Percentiles rank a stretch among this genome's conserved stretches.
Evolutionary conservation across 2,329 filamentous ascomycete genomes (phyloP).

Genomic region (Sclerotinia trifoliorum): DNA sequence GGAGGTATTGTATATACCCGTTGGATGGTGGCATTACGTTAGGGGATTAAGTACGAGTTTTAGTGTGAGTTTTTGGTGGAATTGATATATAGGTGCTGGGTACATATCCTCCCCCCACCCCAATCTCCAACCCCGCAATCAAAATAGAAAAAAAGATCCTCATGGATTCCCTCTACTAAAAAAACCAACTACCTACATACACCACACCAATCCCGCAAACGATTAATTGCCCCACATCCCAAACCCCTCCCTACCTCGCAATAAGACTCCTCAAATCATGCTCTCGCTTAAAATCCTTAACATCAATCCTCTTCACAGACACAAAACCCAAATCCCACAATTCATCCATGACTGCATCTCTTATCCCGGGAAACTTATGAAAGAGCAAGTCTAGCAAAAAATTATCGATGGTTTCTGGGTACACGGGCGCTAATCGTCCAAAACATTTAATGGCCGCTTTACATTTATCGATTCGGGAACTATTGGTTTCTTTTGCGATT

Average conservation of each 20-base stretch:
- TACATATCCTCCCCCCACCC: too few species aligned
- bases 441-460: constrained; percentile 8
- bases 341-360: constrained; percentile 5
- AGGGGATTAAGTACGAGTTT: constrained; percentile 81
- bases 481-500: not conserved
- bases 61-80: constrained; percentile 98
- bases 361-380: not conserved
- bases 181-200: too few species aligned
- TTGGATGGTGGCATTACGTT: constrained; percentile 99
- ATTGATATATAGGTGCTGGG: constrained; percentile 39
- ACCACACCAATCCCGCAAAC: too few species aligned
- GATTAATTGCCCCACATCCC: too few species aligned
- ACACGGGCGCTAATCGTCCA: not conserved
- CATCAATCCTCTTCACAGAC: not conserved
- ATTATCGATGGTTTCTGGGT: not conserved
- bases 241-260: too few species aligned
- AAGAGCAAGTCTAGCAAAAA: not conserved
- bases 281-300: not conserved
- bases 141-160: too few species aligned
- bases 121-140: too few species aligned
- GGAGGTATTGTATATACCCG: constrained; percentile 83
- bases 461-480: constrained; percentile 1
- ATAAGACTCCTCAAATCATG: not conserved
- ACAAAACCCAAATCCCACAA: not conserved
- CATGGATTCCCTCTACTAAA: too few species aligned